Conservation (phyloP, 2,329 filamentous ascomycete species). For the Xylaria sp. region DNA sequence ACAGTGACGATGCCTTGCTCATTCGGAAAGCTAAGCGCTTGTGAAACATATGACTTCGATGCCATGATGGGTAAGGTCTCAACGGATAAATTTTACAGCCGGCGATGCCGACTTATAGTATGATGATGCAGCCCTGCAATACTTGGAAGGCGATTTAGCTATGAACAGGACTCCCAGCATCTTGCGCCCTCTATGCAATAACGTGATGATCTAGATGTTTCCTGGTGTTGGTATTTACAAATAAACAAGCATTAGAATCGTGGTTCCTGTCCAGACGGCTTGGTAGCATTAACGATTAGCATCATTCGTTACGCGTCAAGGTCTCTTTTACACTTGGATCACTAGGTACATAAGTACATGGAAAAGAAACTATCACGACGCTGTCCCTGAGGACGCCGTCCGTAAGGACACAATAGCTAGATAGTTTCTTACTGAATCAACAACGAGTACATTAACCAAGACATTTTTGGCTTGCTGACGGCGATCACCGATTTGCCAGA, state of each 20-base stretch:
- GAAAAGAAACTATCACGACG: too few relatives aligned
- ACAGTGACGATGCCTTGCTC: conserved; percentile 39
- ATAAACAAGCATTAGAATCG: background rate
- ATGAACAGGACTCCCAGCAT: background rate
- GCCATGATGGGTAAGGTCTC: background rate
- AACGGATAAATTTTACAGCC: background rate
- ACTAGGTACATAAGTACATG: too few relatives aligned
- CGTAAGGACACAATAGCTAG: too few relatives aligned
- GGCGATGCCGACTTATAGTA: background rate
- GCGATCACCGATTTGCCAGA: too few relatives aligned
- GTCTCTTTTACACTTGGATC: background rate
- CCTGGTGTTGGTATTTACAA: too few relatives aligned
- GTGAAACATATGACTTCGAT: conserved; percentile 15
- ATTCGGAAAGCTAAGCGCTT: conserved; percentile 8
- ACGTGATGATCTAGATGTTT: background rate
- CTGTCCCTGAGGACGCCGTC: too few relatives aligned
- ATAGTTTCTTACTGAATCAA: too few relatives aligned
- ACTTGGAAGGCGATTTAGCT: background rate
- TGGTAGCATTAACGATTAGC: background rate
- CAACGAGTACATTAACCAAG: too few relatives aligned
- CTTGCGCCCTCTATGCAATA: background rate
- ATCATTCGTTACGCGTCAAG: background rate
- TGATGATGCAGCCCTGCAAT: background rate
- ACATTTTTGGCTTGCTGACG: too few relatives aligned
- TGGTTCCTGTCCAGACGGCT: background rate